Evolutionary conservation across 495 filamentous ascomycete species (phyloP).

Genomic region (Viridothelium virens): DNA sequence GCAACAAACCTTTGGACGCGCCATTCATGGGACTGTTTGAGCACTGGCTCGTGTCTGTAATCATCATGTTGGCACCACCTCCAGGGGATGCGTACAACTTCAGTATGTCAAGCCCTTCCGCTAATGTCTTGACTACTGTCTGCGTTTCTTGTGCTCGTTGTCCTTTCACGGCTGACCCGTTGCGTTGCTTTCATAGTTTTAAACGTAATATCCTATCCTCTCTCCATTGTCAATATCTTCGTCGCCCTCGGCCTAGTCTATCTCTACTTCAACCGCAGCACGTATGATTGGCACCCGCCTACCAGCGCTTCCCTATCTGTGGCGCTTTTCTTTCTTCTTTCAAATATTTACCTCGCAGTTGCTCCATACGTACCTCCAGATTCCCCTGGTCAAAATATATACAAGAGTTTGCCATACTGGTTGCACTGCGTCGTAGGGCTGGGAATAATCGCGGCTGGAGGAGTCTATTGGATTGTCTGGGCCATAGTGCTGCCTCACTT

Average conservation of each 20-base stretch:
- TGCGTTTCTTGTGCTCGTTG: neutral
- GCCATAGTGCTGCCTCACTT: constrained; percentile 40
- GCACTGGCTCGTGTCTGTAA: constrained; percentile 52
- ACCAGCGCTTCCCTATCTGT: constrained; percentile 39
- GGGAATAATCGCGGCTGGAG: constrained; percentile 41
- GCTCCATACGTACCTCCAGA: constrained; percentile 43
- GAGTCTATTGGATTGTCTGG: constrained; percentile 46
- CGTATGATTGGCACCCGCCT: constrained; percentile 38
- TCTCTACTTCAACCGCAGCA: constrained; percentile 46
- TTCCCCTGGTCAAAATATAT: constrained; percentile 40
- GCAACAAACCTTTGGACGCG: constrained; percentile 56
- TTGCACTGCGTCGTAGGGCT: constrained; percentile 46
- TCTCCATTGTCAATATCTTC: constrained; percentile 53
- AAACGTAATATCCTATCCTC: constrained; percentile 53
- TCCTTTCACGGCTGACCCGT: neutral
- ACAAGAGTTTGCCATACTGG: constrained; percentile 46
- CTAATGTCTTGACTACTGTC: neutral
- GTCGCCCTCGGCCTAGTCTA: constrained; percentile 50
- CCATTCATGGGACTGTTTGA: constrained; percentile 55
- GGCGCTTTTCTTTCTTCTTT: constrained; percentile 43
- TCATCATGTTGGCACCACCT: constrained; percentile 56
- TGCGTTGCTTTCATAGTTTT: constrained; percentile 26
- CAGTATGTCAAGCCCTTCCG: constrained; percentile 33
- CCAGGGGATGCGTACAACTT: constrained; percentile 60
- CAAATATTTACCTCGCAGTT: constrained; percentile 45